Evolutionary conservation across 208 protist genomes (phyloP).

Genomic region (Leishmania amazonensis): DNA sequence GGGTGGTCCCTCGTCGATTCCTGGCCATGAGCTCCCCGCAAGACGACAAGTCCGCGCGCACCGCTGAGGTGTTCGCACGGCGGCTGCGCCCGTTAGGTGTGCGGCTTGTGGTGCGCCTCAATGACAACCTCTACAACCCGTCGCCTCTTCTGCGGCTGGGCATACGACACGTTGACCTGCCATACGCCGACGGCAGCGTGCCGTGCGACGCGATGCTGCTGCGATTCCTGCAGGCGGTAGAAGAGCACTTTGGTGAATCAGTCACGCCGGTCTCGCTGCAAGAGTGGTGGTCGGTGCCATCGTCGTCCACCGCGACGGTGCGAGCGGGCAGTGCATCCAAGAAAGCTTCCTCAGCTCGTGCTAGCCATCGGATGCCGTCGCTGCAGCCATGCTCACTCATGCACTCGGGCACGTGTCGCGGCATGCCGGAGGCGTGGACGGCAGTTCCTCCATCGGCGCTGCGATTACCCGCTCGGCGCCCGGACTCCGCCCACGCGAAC

Average conservation of each 20-base stretch:
- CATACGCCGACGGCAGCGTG: conserved; percentile 93
- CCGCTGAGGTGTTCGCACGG: conserved; percentile 45
- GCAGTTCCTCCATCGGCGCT: conserved; percentile 3
- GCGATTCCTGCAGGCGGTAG: conserved; percentile 86
- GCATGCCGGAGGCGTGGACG: conserved; percentile 44
- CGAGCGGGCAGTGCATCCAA: conserved; percentile 6
- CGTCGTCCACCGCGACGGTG: not conserved
- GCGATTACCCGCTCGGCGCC: not conserved
- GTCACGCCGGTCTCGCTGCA: conserved; percentile 14
- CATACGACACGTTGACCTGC: conserved; percentile 94
- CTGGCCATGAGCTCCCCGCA: conserved; percentile 91
- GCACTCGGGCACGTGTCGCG: conserved; percentile 39
- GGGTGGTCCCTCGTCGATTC: conserved; percentile 94
- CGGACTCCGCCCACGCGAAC: not conserved
- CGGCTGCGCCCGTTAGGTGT: conserved; percentile 80
- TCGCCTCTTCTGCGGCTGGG: conserved; percentile 80
- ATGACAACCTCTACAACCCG: conserved; percentile 92
- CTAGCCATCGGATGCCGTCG: not conserved
- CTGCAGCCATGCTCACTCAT: conserved; percentile 16
- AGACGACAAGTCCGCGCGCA: conserved; percentile 35
- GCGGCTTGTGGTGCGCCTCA: conserved; percentile 93
- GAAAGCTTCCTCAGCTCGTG: not conserved
- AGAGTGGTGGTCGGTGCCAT: conserved; percentile 27
- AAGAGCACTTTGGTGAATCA: conserved; percentile 54
- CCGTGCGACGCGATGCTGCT: conserved; percentile 87